Conservation (phyloP, 2,329 filamentous ascomycete species). For the Colletotrichum musae region DNA sequence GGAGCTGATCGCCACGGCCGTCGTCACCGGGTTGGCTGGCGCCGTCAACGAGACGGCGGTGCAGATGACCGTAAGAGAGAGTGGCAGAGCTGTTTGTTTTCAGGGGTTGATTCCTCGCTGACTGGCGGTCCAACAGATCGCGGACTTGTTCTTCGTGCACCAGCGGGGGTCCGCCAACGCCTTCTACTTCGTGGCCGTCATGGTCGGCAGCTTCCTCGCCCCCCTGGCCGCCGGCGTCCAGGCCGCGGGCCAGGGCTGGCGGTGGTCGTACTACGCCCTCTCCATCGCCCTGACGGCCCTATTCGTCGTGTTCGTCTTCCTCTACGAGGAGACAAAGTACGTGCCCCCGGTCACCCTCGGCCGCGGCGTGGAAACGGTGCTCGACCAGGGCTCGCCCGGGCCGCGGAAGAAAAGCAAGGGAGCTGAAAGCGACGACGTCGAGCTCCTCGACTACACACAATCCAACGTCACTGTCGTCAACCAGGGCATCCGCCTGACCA, state of each 20-base stretch:
- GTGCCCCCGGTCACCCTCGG: slow-evolving; percentile 41
- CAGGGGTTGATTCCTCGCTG: background rate
- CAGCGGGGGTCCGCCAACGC: slow-evolving; percentile 50
- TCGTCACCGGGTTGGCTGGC: slow-evolving; percentile 52
- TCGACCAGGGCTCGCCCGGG: background rate
- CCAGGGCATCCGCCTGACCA: slow-evolving; percentile 29
- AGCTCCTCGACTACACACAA: background rate
- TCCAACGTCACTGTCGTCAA: slow-evolving; percentile 10
- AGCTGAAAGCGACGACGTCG: too few species aligned
- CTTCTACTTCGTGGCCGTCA: slow-evolving; percentile 49
- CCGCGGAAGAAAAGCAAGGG: background rate
- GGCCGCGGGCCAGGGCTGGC: slow-evolving; percentile 46
- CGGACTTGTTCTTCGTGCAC: slow-evolving; percentile 52
- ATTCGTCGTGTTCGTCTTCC: slow-evolving; percentile 43
- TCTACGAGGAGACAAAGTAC: slow-evolving; percentile 51
- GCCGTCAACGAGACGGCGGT: slow-evolving; percentile 56
- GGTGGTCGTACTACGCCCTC: slow-evolving; percentile 49
- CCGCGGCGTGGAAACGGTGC: slow-evolving; percentile 37
- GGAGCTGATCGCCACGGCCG: slow-evolving; percentile 37
- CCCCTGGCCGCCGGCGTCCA: slow-evolving; percentile 47
- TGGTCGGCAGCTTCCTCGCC: slow-evolving; percentile 49
- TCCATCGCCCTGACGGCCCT: slow-evolving; percentile 45
- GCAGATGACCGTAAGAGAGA: slow-evolving; percentile 50
- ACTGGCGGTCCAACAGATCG: slow-evolving; percentile 38
- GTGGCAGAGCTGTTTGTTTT: background rate